phyloP scores from a whole-genome alignment of 768 basidiomycete species.

The Suillus fuscotomentosus region DNA sequence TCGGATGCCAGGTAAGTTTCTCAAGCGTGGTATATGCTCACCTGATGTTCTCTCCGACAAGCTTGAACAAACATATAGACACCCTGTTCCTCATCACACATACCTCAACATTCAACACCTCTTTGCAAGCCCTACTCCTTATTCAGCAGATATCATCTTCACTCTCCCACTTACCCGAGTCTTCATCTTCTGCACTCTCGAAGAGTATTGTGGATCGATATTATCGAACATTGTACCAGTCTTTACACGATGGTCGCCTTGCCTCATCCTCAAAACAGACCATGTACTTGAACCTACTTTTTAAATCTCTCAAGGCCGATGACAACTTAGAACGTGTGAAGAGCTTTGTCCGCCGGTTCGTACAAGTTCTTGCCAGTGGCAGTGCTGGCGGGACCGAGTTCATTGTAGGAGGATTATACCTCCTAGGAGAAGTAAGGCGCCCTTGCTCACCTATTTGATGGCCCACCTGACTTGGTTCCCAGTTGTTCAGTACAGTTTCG shows the following conservation, averaged over 20 bases:
- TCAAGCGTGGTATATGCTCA: not conserved
- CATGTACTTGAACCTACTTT: slow-evolving; percentile 93
- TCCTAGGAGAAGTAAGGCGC: slow-evolving; percentile 79
- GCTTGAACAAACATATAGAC: slow-evolving; percentile 84
- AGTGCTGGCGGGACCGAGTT: slow-evolving; percentile 81
- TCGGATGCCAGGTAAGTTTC: slow-evolving; percentile 57
- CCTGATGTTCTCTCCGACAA: slow-evolving; percentile 27
- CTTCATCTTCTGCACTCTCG: slow-evolving; percentile 38
- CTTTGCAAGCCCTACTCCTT: slow-evolving; percentile 86
- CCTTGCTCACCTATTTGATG: not conserved
- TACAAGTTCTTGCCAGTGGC: slow-evolving; percentile 74
- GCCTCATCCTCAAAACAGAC: slow-evolving; percentile 88
- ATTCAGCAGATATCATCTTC: slow-evolving; percentile 80
- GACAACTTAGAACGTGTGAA: slow-evolving; percentile 58
- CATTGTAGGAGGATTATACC: slow-evolving; percentile 81
- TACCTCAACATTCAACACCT: slow-evolving; percentile 95
- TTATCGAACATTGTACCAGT: slow-evolving; percentile 87
- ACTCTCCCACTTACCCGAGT: slow-evolving; percentile 39
- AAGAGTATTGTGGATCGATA: slow-evolving; percentile 62
- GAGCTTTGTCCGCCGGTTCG: slow-evolving; percentile 79
- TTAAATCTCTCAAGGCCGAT: slow-evolving; percentile 84
- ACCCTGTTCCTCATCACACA: slow-evolving; percentile 95
- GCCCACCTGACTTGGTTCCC: not conserved
- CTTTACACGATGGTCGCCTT: slow-evolving; percentile 80
- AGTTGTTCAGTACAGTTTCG: slow-evolving; percentile 53